Base-by-base conservation (phyloP, 1,139 yeast species). In the Hansenula anomala region DNA sequence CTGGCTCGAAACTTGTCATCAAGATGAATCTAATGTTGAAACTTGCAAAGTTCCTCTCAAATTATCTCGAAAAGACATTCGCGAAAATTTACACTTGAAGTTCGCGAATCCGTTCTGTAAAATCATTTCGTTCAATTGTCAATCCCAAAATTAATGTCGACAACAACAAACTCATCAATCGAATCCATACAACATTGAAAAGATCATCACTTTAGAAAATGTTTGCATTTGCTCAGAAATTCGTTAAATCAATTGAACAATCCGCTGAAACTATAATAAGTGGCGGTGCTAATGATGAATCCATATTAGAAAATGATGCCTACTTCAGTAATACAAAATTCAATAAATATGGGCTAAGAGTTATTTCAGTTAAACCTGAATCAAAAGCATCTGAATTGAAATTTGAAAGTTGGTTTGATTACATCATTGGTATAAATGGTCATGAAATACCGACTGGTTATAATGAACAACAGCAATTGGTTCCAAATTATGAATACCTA, bases 211-310 rank as follows among this genome's bases (percentile, higher is more conserved):
- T 20, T 20, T 20, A 20, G 9, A 6, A 11, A 20, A 88, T 88
- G 97, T 84, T 88, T 62, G 85, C 95, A 25, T 85, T 89, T 62
- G 96, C 97, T 10, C 86, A 82, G 58, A 85, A 80, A 52, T 60
- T 89, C 36, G 96, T 88, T 25, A 84, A 80, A 52, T 73, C 88
- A 22, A 71, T 90, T 33, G 96, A 88, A 53, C 72, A 67, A 43
- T 55, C 62, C 3, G 73, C 73, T 1, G 58, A 57, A 36, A 48
- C 62, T 18, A 58, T 61, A 18, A 56, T 63, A 19, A 50, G 56
- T 4, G 55, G 58, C 30, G 56, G 54, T n/a, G 48, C 59, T 6
- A 46, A 60, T 28, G 54, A 61, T 45, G 46, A 49, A 28, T 46
- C 49, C 4, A 42, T 46, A 34, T 28, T 56, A 6, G 50, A 53